Evolutionary conservation across 768 basidiomycete species (phyloP), one percentile per base, ranked within the genome.

Genomic region (Pleurotus eryngii): DNA sequence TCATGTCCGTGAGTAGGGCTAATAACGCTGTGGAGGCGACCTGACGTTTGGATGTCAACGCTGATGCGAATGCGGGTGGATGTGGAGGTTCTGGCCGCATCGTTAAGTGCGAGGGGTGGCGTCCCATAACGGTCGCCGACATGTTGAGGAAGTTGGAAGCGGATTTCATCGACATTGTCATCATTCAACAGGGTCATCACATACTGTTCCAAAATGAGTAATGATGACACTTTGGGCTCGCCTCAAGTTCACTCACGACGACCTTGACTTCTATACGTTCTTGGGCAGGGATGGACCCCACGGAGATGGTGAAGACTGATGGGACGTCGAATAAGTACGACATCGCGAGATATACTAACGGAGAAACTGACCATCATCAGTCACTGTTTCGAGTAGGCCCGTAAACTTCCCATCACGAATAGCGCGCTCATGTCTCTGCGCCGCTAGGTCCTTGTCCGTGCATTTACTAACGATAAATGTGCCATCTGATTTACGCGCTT

Each of bases 241-340:
- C 30, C 9, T 35, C 11, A 11, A 35, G 30, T 2, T 35, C 48
- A 63, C 76, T 54, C 61, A 84, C 83, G 45, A 76, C 76, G 35
- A 84, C 22, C 35, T 66, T 68, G 0, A 75, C 73, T 22, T 67
- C 69, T 3, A 84, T 75, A 1, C 65, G 76, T 42, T 74, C 60
- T 1, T 60, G 59, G 0, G 78, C 69, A 27, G 80, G 79, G 50
- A 85, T 75, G 0, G 79, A 77, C 8, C 84, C 84, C 3, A 85
- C 62, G 3, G 84, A 85, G 38, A 85, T 81, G 0, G 77, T 81
- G 63, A 85, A 84, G 54, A 82, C 84, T 85, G 46, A 0, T 46
- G 30, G 3, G 30, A 8, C 9, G 11, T 9, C 11, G 30, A 9
- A 4, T 35, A 35, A 35, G 30, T 35, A 3, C 4, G 30, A 35